A percentile compares a stretch with the other conserved stretches of the same genome.
Conservation (phyloP, 805 yeast genomes). For the Starmerella bombi region DNA sequence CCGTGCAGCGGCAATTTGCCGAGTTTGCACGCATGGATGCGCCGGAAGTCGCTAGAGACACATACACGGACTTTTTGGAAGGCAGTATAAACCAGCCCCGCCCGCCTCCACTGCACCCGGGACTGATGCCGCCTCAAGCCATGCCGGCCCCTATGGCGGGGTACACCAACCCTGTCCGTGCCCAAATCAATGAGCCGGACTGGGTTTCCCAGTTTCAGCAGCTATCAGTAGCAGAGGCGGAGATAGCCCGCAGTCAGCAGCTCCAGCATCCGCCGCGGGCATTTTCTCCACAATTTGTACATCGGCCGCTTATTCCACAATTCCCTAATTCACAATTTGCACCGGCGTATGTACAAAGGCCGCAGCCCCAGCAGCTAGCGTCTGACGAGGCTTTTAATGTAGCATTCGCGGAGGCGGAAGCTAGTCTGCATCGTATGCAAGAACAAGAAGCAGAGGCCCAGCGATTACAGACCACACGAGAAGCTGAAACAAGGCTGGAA, state of each 20-base stretch:
- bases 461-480: background rate
- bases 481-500: background rate
- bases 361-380: too few species aligned
- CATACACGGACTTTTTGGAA: background rate
- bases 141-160: too few species aligned
- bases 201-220: slow-evolving; percentile 11
- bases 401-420: slow-evolving; percentile 18
- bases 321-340: too few species aligned
- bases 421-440: slow-evolving; percentile 2
- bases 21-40: background rate
- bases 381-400: slow-evolving; percentile 9
- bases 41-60: background rate
- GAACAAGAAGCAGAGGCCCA: too few species aligned
- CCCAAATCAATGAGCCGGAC: slow-evolving; percentile 1
- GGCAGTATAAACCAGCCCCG: too few species aligned
- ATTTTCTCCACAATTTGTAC: too few species aligned
- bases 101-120: too few species aligned
- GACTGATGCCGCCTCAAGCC: too few species aligned
- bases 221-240: background rate
- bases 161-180: slow-evolving; percentile 3
- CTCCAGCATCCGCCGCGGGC: too few species aligned
- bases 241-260: background rate
- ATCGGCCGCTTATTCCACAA: too few species aligned
- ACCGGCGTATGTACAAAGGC: too few species aligned
- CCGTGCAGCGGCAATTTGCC: background rate